Conservation (phyloP, 768 basidiomycete species). For the Leccinum fibrillosum region DNA sequence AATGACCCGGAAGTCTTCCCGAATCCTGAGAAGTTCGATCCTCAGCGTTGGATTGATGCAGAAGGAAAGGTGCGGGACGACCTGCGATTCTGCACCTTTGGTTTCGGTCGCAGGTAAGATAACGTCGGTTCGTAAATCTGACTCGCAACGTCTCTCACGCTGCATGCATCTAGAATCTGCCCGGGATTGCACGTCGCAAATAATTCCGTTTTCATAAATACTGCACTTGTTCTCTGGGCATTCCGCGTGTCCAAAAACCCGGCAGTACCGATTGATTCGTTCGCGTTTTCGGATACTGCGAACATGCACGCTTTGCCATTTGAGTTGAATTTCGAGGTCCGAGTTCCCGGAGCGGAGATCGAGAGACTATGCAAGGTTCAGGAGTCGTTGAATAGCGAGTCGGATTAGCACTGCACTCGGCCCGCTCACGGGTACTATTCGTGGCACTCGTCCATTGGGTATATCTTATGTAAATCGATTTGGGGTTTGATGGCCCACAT, state of each 20-base stretch:
- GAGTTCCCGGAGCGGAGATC: not conserved
- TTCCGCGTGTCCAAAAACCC: conserved; percentile 52
- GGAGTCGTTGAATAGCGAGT: not conserved
- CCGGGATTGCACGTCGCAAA: conserved; percentile 38
- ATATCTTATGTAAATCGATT: not conserved
- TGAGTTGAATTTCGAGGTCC: conserved; percentile 9
- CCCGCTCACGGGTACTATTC: not conserved
- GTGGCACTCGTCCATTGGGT: not conserved
- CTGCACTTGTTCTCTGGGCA: conserved; percentile 59
- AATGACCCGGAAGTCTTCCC: conserved; percentile 11
- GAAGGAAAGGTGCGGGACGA: conserved; percentile 6
- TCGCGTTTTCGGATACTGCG: conserved; percentile 46
- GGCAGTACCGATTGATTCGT: conserved; percentile 50
- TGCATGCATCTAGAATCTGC: conserved; percentile 7
- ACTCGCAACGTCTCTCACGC: not conserved
- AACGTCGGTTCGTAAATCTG: not conserved
- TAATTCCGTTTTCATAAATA: conserved; percentile 57
- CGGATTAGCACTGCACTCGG: not conserved
- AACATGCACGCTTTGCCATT: conserved; percentile 9
- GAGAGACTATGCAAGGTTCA: conserved; percentile 2
- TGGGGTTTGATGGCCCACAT: not conserved
- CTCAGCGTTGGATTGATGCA: conserved; percentile 4
- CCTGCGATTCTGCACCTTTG: conserved; percentile 7
- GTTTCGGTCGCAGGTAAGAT: conserved; percentile 12
- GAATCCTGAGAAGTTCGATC: conserved; percentile 9